These are phyloP conservation scores for Mortierella sp. DNA, from an alignment of 371 early-diverging fungal genomes.

Conservation along the genomic window DNA sequence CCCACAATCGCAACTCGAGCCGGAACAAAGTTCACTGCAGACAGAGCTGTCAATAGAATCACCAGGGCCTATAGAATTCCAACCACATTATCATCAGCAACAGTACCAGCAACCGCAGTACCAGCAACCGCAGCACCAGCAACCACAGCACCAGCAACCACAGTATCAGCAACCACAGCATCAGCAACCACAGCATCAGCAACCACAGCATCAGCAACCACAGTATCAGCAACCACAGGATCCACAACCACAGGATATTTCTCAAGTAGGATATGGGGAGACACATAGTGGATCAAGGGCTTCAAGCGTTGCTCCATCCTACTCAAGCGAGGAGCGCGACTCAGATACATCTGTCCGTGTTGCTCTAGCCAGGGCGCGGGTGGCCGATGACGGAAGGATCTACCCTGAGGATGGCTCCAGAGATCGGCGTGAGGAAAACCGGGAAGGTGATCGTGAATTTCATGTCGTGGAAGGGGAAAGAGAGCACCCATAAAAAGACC, in stretches of 20 bases:
- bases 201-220: background rate
- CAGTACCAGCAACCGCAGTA: slow-evolving; percentile 6
- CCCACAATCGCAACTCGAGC: slow-evolving; percentile 3
- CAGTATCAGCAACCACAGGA: background rate
- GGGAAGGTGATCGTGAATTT: slow-evolving; percentile 32
- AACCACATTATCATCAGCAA: background rate
- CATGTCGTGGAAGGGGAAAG: no score
- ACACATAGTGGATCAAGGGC: background rate
- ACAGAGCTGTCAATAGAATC: no score
- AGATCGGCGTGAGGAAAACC: slow-evolving; percentile 4
- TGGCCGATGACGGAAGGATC: slow-evolving; percentile 12
- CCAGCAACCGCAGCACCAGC: background rate
- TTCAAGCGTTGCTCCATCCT: no score
- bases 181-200: background rate
- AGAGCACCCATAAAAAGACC: no score
- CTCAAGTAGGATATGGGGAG: background rate
- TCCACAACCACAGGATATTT: background rate
- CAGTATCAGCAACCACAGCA: background rate
- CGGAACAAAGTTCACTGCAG: background rate
- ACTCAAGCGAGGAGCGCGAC: slow-evolving; percentile 35
- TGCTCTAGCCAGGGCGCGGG: slow-evolving; percentile 33
- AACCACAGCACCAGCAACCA: slow-evolving; percentile 5
- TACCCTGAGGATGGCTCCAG: background rate
- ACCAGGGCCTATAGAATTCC: slow-evolving; percentile 4
- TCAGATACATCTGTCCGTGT: slow-evolving; percentile 43